Conservation (phyloP, 768 basidiomycete species). For the Boletus sp. region DNA sequence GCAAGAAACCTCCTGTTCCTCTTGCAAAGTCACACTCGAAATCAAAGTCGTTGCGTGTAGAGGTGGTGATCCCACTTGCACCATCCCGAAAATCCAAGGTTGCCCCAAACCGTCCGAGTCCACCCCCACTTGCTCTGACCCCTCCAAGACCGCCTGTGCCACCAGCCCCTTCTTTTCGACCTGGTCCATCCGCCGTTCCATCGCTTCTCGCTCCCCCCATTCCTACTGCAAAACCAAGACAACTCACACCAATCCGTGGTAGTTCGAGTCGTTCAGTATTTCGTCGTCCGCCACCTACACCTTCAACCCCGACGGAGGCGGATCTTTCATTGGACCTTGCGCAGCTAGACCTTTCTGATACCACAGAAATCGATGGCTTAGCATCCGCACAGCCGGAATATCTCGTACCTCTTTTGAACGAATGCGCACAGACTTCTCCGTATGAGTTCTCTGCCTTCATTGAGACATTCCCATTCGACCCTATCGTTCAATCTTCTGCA, state of each 20-base stretch:
- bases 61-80: slow-evolving; percentile 43
- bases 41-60: slow-evolving; percentile 29
- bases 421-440: slow-evolving; percentile 67
- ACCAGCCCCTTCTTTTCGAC: background rate
- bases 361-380: slow-evolving; percentile 48
- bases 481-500: slow-evolving; percentile 47
- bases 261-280: slow-evolving; percentile 34
- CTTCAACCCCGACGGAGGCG: slow-evolving; percentile 53
- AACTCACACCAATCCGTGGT: slow-evolving; percentile 66
- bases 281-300: slow-evolving; percentile 48
- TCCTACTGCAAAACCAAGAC: slow-evolving; percentile 46
- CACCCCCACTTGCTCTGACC: background rate
- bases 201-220: slow-evolving; percentile 7
- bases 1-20: slow-evolving; percentile 3
- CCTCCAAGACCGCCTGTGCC: slow-evolving; percentile 3
- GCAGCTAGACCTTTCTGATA: slow-evolving; percentile 45
- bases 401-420: slow-evolving; percentile 62
- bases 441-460: slow-evolving; percentile 85
- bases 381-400: slow-evolving; percentile 47
- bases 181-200: background rate
- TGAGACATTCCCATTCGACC: slow-evolving; percentile 73
- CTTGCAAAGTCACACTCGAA: slow-evolving; percentile 13
- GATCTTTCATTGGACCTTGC: slow-evolving; percentile 39
- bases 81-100: slow-evolving; percentile 22
- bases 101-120: slow-evolving; percentile 11